These are phyloP conservation scores for Castanea crenata DNA, from an alignment of 306 rosid genomes.

Conservation along the genomic window DNA sequence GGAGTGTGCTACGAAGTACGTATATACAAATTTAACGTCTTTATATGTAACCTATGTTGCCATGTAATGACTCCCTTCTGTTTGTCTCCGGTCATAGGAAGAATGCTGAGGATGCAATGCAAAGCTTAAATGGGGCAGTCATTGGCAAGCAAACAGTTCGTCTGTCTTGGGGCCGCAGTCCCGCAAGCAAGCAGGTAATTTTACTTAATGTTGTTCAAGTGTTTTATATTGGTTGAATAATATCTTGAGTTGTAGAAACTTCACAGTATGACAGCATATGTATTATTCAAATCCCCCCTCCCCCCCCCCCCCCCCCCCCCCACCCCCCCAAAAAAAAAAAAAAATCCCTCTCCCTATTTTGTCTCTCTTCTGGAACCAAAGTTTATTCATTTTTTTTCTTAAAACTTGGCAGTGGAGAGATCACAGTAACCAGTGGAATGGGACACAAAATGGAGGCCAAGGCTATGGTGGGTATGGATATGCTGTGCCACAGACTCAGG, in stretches of 20 bases:
- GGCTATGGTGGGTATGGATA: conserved; percentile 64
- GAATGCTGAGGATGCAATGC: conserved; percentile 95
- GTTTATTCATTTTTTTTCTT: conserved; percentile 4
- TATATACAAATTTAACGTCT: background rate
- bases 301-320: too few species aligned
- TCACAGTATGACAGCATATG: background rate
- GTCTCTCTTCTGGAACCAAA: background rate
- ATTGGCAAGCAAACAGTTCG: conserved; percentile 98
- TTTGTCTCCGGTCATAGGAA: conserved; percentile 53
- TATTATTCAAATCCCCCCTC: too few species aligned
- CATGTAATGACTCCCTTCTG: conserved; percentile 8
- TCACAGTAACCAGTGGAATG: conserved; percentile 62
- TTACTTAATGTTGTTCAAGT: background rate
- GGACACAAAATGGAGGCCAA: conserved; percentile 58
- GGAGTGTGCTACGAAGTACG: background rate
- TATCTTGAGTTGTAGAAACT: background rate
- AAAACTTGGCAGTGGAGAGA: conserved; percentile 78
- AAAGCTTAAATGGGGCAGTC: conserved; percentile 75
- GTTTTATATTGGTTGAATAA: background rate
- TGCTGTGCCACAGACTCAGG: conserved; percentile 65
- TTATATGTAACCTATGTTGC: background rate
- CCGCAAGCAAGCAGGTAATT: conserved; percentile 87
- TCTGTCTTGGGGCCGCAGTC: conserved; percentile 99
- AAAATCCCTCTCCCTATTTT: background rate
- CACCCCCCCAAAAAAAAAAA: too few species aligned